phyloP scores from a whole-genome alignment of 176 grass and related monocot genomes.

The Hordeum marinum region DNA sequence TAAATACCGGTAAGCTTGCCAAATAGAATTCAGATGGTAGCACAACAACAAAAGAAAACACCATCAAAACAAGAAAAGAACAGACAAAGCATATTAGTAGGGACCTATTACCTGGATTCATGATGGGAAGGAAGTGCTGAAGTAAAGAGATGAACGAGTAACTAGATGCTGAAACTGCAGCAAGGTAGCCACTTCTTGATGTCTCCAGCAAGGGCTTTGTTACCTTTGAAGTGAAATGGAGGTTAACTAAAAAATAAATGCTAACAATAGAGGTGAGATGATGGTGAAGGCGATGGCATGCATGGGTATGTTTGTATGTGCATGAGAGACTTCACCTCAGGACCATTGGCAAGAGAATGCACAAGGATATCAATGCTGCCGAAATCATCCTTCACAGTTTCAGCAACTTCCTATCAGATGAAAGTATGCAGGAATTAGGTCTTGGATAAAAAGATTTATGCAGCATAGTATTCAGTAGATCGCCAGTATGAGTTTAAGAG shows the following conservation, averaged over 20 bases:
- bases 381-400: conserved; percentile 93
- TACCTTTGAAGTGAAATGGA: conserved; percentile 42
- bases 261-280: background rate
- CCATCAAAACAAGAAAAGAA: background rate
- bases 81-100: background rate
- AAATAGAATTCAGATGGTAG: background rate
- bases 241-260: background rate
- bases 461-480: background rate
- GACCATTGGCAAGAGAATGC: conserved; percentile 96
- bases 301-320: background rate
- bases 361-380: conserved; percentile 96
- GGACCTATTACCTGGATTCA: conserved; percentile 73
- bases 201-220: conserved; percentile 88
- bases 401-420: conserved; percentile 73
- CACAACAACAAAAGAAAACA: background rate
- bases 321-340: conserved; percentile 46
- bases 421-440: conserved; percentile 15
- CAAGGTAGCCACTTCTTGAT: conserved; percentile 91
- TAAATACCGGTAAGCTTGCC: background rate
- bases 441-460: background rate
- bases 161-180: conserved; percentile 95
- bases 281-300: background rate
- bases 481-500: background rate
- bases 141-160: conserved; percentile 89
- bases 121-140: conserved; percentile 89